phyloP scores from a whole-genome alignment of 495 filamentous ascomycete genomes.

The Annulohypoxylon nitens region DNA sequence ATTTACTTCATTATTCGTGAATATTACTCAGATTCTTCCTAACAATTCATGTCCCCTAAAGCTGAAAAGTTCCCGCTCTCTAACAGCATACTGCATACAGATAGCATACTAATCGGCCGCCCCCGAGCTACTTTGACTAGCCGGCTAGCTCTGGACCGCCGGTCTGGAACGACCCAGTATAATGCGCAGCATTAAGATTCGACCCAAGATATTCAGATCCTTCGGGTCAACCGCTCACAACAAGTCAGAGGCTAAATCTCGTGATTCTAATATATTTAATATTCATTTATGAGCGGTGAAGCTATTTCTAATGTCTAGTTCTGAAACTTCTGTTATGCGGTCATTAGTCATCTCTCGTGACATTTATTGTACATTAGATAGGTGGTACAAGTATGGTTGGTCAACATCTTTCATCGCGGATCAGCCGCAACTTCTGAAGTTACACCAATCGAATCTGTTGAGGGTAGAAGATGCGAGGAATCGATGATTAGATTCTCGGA shows the following conservation, averaged over 20 bases:
- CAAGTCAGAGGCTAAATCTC: slow-evolving; percentile 17
- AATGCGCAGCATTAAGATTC: slow-evolving; percentile 11
- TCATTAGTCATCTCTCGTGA: slow-evolving; percentile 29
- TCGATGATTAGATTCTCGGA: not conserved
- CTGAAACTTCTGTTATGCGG: slow-evolving; percentile 27
- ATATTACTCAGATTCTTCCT: not conserved
- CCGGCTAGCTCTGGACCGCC: slow-evolving; percentile 26
- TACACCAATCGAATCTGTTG: not conserved
- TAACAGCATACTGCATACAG: not conserved
- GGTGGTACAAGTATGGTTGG: slow-evolving; percentile 7
- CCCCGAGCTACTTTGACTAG: slow-evolving; percentile 27
- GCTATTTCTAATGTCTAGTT: slow-evolving; percentile 23
- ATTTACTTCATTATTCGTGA: not conserved
- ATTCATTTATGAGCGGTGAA: slow-evolving; percentile 36
- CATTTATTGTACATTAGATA: slow-evolving; percentile 29
- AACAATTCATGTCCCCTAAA: slow-evolving; percentile 7
- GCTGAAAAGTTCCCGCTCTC: not conserved
- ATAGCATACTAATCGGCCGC: slow-evolving; percentile 39
- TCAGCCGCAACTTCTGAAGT: slow-evolving; percentile 7
- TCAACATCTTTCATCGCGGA: slow-evolving; percentile 12
- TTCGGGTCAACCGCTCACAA: slow-evolving; percentile 2
- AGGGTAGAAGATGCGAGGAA: slow-evolving; percentile 1
- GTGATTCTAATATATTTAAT: slow-evolving; percentile 3
- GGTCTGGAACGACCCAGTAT: slow-evolving; percentile 43
- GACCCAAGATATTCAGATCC: slow-evolving; percentile 5